Conservation (phyloP, 169 alveolate genomes). For the Neospora caninum region DNA sequence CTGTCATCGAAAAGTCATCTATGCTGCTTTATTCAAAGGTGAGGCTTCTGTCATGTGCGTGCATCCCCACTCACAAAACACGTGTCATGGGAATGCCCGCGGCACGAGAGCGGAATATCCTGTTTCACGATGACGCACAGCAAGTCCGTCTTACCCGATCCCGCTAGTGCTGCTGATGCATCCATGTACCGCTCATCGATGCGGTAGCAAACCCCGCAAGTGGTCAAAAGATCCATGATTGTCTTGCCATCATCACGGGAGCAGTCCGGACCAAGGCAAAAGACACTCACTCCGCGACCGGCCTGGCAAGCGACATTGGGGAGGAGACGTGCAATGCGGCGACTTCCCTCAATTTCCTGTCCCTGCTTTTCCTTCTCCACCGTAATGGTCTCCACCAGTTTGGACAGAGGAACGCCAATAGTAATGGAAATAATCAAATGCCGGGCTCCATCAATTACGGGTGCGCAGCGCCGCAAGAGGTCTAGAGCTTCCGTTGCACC, state of each 20-base stretch:
- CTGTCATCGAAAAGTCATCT: no score
- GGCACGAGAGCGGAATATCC: neutral
- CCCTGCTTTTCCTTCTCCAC: neutral
- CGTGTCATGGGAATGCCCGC: no score
- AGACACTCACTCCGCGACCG: constrained; percentile 28
- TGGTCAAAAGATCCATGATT: constrained; percentile 19
- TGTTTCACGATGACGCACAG: no score
- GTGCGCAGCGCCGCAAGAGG: neutral
- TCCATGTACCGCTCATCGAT: constrained; percentile 9
- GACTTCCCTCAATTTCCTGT: neutral
- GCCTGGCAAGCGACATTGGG: constrained; percentile 40
- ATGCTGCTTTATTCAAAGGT: no score
- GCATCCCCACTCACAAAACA: no score
- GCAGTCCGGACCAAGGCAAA: constrained; percentile 33
- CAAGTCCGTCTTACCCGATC: constrained; percentile 11
- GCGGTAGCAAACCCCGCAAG: constrained; percentile 35
- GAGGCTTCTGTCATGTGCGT: no score
- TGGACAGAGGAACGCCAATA: neutral
- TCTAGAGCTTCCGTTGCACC: neutral
- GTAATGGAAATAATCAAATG: neutral
- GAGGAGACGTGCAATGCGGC: constrained; percentile 25
- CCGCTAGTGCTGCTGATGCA: constrained; percentile 21
- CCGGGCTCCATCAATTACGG: neutral
- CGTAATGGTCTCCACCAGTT: neutral
- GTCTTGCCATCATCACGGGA: constrained; percentile 9